Evolutionary conservation across 345 rosid genomes (phyloP).

Genomic region (Streptanthus diversifolius): DNA sequence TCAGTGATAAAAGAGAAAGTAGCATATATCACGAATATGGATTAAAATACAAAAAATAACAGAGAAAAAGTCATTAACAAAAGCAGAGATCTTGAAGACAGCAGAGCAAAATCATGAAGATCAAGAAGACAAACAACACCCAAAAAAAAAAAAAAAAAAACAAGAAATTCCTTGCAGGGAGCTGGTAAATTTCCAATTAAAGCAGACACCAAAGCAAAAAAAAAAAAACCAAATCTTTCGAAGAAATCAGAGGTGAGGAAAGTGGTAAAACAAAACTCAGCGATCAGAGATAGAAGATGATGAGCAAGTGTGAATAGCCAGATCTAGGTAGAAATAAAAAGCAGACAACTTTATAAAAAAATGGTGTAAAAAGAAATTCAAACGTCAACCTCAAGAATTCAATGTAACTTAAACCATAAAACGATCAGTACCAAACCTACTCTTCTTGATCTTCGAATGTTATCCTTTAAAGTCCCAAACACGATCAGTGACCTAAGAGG

Average conservation of each 20-base stretch:
- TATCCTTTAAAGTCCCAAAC: background rate
- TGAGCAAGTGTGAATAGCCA: background rate
- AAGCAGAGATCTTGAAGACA: constrained; percentile 29
- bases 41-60: background rate
- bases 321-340: constrained; percentile 19
- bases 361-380: background rate
- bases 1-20: background rate
- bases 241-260: background rate
- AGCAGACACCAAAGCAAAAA: constrained; percentile 1
- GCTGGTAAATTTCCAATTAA: background rate
- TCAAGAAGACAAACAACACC: background rate
- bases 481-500: constrained; percentile 9
- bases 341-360: background rate
- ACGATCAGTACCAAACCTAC: constrained; percentile 9
- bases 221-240: background rate
- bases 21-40: background rate
- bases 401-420: background rate
- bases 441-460: constrained; percentile 14
- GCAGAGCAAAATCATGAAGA: background rate
- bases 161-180: background rate
- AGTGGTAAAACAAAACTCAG: background rate
- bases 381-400: constrained; percentile 27
- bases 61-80: background rate
- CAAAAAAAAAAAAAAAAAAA: background rate
- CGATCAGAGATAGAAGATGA: background rate